Conservation (phyloP, 1,139 yeast genomes). For the Sugiyamaella xylanicola region DNA sequence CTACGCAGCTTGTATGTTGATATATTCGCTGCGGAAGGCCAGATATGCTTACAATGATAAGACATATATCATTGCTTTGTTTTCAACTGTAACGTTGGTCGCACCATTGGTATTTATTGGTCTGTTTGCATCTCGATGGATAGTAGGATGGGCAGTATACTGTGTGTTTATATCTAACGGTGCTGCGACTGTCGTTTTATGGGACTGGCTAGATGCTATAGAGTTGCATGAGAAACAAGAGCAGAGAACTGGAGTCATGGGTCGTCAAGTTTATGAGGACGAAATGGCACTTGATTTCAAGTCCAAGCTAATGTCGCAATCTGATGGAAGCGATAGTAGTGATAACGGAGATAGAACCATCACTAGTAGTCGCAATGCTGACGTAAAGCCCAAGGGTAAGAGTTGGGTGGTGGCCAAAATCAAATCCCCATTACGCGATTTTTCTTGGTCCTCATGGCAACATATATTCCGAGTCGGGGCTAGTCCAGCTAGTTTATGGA, state of each 20-base stretch:
- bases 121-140: slow-evolving; percentile 67
- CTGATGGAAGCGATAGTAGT: neutral
- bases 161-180: slow-evolving; percentile 59
- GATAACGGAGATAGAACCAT: neutral
- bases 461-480: slow-evolving; percentile 15
- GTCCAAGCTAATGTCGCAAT: neutral
- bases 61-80: slow-evolving; percentile 56
- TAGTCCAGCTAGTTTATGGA: slow-evolving; percentile 21
- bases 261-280: slow-evolving; percentile 48
- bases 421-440: slow-evolving; percentile 3
- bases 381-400: neutral
- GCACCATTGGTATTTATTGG: slow-evolving; percentile 75
- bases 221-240: slow-evolving; percentile 61
- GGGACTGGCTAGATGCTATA: slow-evolving; percentile 89
- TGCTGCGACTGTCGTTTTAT: slow-evolving; percentile 62
- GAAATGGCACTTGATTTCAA: slow-evolving; percentile 23
- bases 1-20: slow-evolving; percentile 67
- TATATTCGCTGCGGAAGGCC: slow-evolving; percentile 60
- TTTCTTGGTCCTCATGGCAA: slow-evolving; percentile 12
- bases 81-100: slow-evolving; percentile 61
- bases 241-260: slow-evolving; percentile 78
- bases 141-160: slow-evolving; percentile 73
- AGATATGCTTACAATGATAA: slow-evolving; percentile 54
- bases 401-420: neutral
- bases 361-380: neutral